A percentile compares a stretch with the other conserved stretches of the same genome.
These are phyloP conservation scores for Polychaeton citri DNA, from an alignment of 2,329 filamentous ascomycete genomes.

Conservation along the genomic window DNA sequence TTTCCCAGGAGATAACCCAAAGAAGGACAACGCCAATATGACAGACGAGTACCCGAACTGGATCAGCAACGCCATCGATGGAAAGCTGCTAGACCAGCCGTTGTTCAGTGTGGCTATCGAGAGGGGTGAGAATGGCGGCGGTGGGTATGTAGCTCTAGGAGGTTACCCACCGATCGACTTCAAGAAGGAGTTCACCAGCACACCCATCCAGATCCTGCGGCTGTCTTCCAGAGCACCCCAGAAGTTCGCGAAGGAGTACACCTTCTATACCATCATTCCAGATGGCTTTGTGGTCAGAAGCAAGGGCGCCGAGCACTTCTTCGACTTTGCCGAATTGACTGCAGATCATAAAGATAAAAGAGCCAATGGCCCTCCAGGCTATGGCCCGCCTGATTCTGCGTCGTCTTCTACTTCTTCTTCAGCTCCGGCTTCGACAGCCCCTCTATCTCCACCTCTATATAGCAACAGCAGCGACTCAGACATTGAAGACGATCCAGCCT, in stretches of 20 bases:
- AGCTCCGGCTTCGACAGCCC: constrained; percentile 18
- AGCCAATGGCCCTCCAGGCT: neutral
- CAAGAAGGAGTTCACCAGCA: constrained; percentile 15
- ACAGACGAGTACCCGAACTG: constrained; percentile 28
- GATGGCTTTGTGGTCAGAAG: constrained; percentile 12
- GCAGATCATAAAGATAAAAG: neutral
- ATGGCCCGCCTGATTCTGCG: neutral
- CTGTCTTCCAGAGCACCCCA: constrained; percentile 8
- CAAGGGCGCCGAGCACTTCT: neutral
- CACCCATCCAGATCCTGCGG: constrained; percentile 19
- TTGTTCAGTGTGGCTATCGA: constrained; percentile 33
- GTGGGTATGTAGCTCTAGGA: constrained; percentile 33
- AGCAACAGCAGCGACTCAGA: neutral
- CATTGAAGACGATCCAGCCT: neutral
- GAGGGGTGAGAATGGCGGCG: constrained; percentile 11
- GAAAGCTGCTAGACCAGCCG: constrained; percentile 26
- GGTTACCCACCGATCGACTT: constrained; percentile 29
- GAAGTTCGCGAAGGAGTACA: constrained; percentile 5
- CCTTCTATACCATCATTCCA: constrained; percentile 21
- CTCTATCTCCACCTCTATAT: neutral
- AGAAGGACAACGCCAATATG: constrained; percentile 8
- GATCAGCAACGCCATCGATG: constrained; percentile 31
- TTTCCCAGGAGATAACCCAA: constrained; percentile 10
- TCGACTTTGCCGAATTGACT: neutral
- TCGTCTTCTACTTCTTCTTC: neutral